Conservation (phyloP, 2,329 filamentous ascomycete species). For the Neurospora crassa region DNA sequence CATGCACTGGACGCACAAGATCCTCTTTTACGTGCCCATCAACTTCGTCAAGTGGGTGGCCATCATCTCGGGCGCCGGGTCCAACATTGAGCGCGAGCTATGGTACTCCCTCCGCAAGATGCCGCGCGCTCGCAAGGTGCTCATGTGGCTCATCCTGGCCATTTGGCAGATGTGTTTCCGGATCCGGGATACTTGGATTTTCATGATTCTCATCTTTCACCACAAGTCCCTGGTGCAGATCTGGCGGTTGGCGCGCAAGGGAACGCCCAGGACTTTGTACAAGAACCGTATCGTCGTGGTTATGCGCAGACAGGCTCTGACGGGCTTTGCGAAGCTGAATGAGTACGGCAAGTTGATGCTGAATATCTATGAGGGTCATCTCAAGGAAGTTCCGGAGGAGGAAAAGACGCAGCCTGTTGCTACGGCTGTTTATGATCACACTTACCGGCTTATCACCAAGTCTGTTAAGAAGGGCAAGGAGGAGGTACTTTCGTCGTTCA, state of each 20-base stretch:
- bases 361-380: constrained; percentile 21
- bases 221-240: constrained; percentile 24
- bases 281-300: constrained; percentile 23
- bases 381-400: constrained; percentile 14
- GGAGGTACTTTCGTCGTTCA: constrained; percentile 17
- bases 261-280: constrained; percentile 20
- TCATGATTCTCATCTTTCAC: constrained; percentile 23
- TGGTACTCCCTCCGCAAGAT: constrained; percentile 23
- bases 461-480: constrained; percentile 8
- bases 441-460: constrained; percentile 19
- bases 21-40: constrained; percentile 16
- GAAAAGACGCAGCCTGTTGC: constrained; percentile 15
- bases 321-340: constrained; percentile 22
- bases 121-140: constrained; percentile 14
- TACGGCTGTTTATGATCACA: constrained; percentile 21
- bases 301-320: constrained; percentile 22
- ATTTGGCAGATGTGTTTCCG: constrained; percentile 24
- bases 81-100: constrained; percentile 27
- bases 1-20: constrained; percentile 7
- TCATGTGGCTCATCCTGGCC: constrained; percentile 20
- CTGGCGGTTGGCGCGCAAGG: constrained; percentile 24
- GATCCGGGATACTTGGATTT: constrained; percentile 24
- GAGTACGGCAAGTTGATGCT: constrained; percentile 19
- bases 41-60: constrained; percentile 24
- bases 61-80: constrained; percentile 25